Evolutionary conservation across 345 rosid genomes (phyloP).

Genomic region (Leavenworthia alabamica): DNA sequence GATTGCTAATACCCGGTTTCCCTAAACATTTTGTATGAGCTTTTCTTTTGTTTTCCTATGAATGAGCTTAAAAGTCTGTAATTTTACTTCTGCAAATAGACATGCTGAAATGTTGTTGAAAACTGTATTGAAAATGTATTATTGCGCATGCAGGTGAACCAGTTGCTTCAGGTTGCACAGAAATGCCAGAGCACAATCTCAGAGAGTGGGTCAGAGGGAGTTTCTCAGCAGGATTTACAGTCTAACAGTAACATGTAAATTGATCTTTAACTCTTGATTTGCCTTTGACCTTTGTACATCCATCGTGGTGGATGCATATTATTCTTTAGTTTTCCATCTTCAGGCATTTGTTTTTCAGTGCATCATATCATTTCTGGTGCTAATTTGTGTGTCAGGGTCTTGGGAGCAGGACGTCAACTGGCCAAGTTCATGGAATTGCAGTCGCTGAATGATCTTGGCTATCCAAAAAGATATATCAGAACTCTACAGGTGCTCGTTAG

Average conservation of each 20-base stretch:
- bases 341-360: not conserved
- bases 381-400: conserved; percentile 46
- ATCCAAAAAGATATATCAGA: conserved; percentile 55
- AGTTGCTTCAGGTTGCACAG: conserved; percentile 80
- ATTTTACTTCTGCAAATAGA: not conserved
- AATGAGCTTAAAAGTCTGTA: not conserved
- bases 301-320: not conserved
- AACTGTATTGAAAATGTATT: conserved; percentile 2
- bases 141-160: conserved; percentile 60
- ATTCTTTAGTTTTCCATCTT: not conserved
- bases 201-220: conserved; percentile 81
- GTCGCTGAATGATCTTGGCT: conserved; percentile 46
- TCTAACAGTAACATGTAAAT: conserved; percentile 79
- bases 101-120: conserved; percentile 1
- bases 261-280: not conserved
- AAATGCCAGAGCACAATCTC: conserved; percentile 87
- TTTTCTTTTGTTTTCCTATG: not conserved
- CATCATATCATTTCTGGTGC: not conserved
- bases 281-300: not conserved
- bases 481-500: conserved; percentile 70
- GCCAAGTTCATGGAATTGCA: conserved; percentile 70
- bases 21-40: not conserved
- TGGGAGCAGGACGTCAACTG: conserved; percentile 78
- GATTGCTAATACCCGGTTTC: not conserved
- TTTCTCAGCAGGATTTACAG: conserved; percentile 79